Percentiles rank a stretch among this genome's conserved stretches.
These are phyloP conservation scores for Backusella liffmaniae DNA, from an alignment of 192 early-diverging fungal species.

Conservation along the genomic window DNA sequence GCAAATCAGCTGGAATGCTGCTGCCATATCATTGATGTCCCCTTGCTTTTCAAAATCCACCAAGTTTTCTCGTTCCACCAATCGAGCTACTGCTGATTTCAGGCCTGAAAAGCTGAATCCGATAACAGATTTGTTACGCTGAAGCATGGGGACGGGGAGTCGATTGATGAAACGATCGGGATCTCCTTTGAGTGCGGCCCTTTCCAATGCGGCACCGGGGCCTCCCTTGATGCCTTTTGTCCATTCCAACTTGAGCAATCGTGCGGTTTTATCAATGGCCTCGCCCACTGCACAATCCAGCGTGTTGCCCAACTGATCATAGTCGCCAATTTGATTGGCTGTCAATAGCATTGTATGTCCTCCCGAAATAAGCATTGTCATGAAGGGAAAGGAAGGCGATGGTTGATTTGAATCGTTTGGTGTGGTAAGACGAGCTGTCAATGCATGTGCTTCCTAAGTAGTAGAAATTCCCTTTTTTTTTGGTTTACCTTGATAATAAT, in stretches of 20 bases:
- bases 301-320: conserved; percentile 65
- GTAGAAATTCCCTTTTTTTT: neutral
- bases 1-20: conserved; percentile 66
- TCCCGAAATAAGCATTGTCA: conserved; percentile 73
- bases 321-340: conserved; percentile 54
- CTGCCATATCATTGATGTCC: conserved; percentile 61
- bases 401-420: conserved; percentile 19
- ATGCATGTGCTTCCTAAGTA: conserved; percentile 69
- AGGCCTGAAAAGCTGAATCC: conserved; percentile 78
- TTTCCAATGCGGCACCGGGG: conserved; percentile 69
- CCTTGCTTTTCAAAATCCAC: conserved; percentile 29
- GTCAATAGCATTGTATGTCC: conserved; percentile 70
- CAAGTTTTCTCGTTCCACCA: conserved; percentile 42
- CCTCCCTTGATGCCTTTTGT: conserved; percentile 60
- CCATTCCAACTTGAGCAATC: conserved; percentile 68
- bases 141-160: conserved; percentile 63
- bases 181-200: conserved; percentile 53
- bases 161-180: conserved; percentile 36
- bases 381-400: conserved; percentile 60
- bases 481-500: neutral
- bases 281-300: conserved; percentile 77
- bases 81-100: conserved; percentile 61
- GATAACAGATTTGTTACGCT: conserved; percentile 47
- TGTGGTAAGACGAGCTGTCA: conserved; percentile 67
- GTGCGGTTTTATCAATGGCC: conserved; percentile 76